Evolutionary conservation across 805 yeast genomes (phyloP).

Genomic region (Candida nemodendra): DNA sequence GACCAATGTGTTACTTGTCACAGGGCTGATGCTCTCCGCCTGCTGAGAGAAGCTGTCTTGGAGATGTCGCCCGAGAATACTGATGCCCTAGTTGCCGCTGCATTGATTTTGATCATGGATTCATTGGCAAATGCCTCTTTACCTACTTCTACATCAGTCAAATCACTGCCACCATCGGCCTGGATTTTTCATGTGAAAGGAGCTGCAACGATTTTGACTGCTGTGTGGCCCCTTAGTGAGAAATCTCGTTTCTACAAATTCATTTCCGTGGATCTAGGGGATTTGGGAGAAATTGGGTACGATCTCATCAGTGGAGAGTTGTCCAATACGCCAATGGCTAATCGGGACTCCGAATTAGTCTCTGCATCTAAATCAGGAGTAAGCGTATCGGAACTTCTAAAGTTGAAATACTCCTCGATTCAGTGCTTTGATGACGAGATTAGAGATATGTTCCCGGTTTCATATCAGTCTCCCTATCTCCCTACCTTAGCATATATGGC

Average conservation of each 20-base stretch:
- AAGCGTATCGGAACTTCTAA: constrained; percentile 13
- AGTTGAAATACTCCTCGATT: constrained; percentile 50
- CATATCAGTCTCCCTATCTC: constrained; percentile 77
- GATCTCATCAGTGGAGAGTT: constrained; percentile 35
- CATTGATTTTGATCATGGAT: constrained; percentile 86
- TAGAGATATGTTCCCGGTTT: constrained; percentile 83
- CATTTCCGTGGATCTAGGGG: constrained; percentile 86
- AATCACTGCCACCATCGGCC: constrained; percentile 84
- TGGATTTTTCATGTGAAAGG: constrained; percentile 98
- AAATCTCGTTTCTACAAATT: constrained; percentile 63
- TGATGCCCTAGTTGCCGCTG: constrained; percentile 91
- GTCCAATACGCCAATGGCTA: constrained; percentile 22
- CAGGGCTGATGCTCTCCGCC: constrained; percentile 79
- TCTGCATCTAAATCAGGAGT: constrained; percentile 5
- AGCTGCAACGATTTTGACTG: constrained; percentile 91
- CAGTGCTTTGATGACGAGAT: constrained; percentile 85
- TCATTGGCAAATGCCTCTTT: constrained; percentile 86
- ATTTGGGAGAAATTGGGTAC: constrained; percentile 69
- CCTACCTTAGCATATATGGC: constrained; percentile 85
- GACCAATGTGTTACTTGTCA: constrained; percentile 84
- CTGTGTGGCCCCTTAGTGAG: constrained; percentile 89
- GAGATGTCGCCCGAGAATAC: constrained; percentile 82
- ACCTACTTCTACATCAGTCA: constrained; percentile 49
- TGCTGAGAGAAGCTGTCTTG: constrained; percentile 81
- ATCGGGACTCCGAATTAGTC: constrained; percentile 8